Evolutionary conservation across 805 yeast genomes (phyloP).

Genomic region (Ogataea trehalophila): DNA sequence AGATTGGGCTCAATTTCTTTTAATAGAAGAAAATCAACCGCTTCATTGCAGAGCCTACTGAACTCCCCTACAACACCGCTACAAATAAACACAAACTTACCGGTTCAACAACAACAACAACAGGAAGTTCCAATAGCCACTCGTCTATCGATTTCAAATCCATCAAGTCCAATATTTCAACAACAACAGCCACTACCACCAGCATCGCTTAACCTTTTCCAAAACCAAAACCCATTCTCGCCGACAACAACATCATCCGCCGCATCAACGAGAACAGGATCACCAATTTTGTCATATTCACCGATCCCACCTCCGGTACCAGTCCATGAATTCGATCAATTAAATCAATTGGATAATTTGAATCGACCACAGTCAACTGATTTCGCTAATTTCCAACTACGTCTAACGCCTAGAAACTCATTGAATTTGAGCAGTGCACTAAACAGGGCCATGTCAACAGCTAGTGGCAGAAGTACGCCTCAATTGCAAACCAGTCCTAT

Average conservation of each 20-base stretch:
- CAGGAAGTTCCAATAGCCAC: not conserved
- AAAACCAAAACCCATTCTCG: slow-evolving; percentile 12
- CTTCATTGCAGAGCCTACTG: slow-evolving; percentile 12
- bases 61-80: slow-evolving; percentile 25
- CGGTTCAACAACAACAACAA: slow-evolving; percentile 1
- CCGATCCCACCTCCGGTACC: slow-evolving; percentile 16
- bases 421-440: slow-evolving; percentile 5
- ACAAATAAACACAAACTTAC: slow-evolving; percentile 13
- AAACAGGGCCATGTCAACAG: not conserved
- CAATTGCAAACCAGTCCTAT: slow-evolving; percentile 8
- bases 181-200: not conserved
- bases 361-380: not conserved
- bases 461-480: slow-evolving; percentile 13
- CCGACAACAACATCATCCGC: slow-evolving; percentile 2
- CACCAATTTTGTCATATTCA: slow-evolving; percentile 10
- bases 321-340: slow-evolving; percentile 5
- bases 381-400: slow-evolving; percentile 14
- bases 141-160: not conserved
- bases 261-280: not conserved
- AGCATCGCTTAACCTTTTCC: slow-evolving; percentile 3
- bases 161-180: slow-evolving; percentile 3
- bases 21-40: slow-evolving; percentile 22
- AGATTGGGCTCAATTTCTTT: slow-evolving; percentile 42
- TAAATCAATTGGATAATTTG: not conserved
- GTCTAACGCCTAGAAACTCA: slow-evolving; percentile 22